phyloP scores from a whole-genome alignment of 176 grass and related monocot genomes.

The Avena eriantha region DNA sequence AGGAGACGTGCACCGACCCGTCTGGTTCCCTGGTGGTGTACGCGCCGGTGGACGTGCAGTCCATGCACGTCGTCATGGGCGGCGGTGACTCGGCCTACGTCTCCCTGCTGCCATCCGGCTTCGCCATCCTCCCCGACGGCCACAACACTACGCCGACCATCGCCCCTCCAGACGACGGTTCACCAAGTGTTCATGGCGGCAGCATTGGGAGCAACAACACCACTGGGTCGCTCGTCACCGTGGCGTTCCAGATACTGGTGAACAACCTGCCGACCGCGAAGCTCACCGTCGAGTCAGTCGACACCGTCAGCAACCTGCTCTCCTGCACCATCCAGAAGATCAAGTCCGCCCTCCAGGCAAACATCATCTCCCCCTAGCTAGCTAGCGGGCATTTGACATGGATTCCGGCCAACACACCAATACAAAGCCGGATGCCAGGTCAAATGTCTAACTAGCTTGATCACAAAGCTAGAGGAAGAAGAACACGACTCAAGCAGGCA shows the following conservation, averaged over 20 bases:
- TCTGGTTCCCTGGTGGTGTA: conserved; percentile 65
- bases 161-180: not conserved
- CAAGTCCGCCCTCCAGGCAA: conserved; percentile 63
- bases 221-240: conserved; percentile 64
- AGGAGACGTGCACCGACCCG: conserved; percentile 69
- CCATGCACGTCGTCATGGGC: conserved; percentile 79
- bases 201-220: not conserved
- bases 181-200: not conserved
- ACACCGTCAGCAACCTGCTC: conserved; percentile 71
- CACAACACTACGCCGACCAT: not conserved
- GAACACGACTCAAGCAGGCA: not conserved
- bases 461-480: not conserved
- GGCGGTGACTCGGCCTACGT: conserved; percentile 72
- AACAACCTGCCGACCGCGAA: conserved; percentile 69
- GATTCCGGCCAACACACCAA: conserved; percentile 41
- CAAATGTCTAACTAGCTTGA: conserved; percentile 52
- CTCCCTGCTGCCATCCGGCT: conserved; percentile 71
- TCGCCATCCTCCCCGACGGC: conserved; percentile 72
- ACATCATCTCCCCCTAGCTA: conserved; percentile 51
- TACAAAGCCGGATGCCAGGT: conserved; percentile 42
- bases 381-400: conserved; percentile 58
- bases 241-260: conserved; percentile 81
- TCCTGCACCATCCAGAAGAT: conserved; percentile 86
- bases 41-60: conserved; percentile 69
- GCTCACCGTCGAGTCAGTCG: conserved; percentile 70